phyloP scores from a whole-genome alignment of 2,329 filamentous ascomycete genomes.

The Aspergillus udagawae region DNA sequence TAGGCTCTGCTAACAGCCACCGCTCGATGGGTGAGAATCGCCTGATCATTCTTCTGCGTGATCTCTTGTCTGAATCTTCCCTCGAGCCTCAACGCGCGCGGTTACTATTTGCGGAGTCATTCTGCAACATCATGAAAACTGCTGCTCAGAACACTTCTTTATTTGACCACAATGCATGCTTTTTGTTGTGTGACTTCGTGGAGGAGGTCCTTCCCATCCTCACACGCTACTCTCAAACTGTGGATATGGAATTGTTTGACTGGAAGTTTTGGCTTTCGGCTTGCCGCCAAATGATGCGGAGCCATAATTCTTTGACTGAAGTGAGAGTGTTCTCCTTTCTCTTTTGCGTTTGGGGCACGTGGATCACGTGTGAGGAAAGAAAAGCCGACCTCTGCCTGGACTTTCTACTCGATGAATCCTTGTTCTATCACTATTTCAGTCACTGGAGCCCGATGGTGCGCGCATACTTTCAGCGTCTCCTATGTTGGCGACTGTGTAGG shows the following conservation, averaged over 20 bases:
- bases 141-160: slow-evolving; percentile 71
- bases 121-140: slow-evolving; percentile 68
- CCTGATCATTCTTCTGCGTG: slow-evolving; percentile 74
- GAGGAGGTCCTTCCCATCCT: slow-evolving; percentile 73
- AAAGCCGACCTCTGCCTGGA: slow-evolving; percentile 68
- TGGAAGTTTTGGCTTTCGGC: slow-evolving; percentile 85
- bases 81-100: slow-evolving; percentile 53
- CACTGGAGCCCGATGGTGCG: slow-evolving; percentile 96
- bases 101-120: slow-evolving; percentile 71
- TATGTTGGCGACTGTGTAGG: slow-evolving; percentile 85
- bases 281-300: slow-evolving; percentile 72
- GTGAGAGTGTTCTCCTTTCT: slow-evolving; percentile 79
- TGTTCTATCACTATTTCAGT: slow-evolving; percentile 79
- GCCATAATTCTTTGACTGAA: slow-evolving; percentile 85
- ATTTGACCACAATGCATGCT: slow-evolving; percentile 79
- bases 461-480: slow-evolving; percentile 83
- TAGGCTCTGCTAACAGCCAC: slow-evolving; percentile 66
- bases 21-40: slow-evolving; percentile 86
- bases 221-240: slow-evolving; percentile 54
- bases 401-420: slow-evolving; percentile 69
- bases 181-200: slow-evolving; percentile 85
- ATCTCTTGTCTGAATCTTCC: slow-evolving; percentile 65
- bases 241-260: slow-evolving; percentile 38
- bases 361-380: slow-evolving; percentile 61
- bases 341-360: slow-evolving; percentile 72